Evolutionary conservation across 73 alveolate species (phyloP).

Genomic region (Blepharisma japonicum): DNA sequence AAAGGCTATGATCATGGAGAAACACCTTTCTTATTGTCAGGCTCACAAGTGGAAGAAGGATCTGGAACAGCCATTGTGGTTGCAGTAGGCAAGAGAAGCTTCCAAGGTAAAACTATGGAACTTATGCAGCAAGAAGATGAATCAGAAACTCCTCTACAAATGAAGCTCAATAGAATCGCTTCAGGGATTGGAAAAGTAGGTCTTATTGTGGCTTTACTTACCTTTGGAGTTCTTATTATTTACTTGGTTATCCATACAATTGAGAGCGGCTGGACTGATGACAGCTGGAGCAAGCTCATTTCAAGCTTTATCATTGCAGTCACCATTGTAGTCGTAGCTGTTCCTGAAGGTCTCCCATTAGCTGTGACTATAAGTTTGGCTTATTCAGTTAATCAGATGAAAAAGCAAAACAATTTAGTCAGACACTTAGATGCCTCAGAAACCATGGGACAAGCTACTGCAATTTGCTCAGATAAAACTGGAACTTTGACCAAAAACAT

Average conservation of each 20-base stretch:
- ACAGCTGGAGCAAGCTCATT: constrained; percentile 64
- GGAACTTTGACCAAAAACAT: constrained; percentile 94
- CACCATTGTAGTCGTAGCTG: constrained; percentile 91
- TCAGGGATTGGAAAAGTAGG: constrained; percentile 89
- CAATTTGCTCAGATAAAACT: constrained; percentile 92
- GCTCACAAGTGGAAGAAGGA: constrained; percentile 85
- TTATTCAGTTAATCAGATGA: constrained; percentile 89
- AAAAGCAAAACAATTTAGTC: constrained; percentile 89
- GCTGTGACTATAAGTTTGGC: constrained; percentile 95
- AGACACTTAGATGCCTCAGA: constrained; percentile 90
- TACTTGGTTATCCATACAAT: constrained; percentile 50
- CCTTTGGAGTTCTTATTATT: constrained; percentile 74
- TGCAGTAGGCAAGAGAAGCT: constrained; percentile 90
- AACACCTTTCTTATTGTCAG: constrained; percentile 83
- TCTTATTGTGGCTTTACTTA: constrained; percentile 67
- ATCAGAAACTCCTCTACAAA: constrained; percentile 83
- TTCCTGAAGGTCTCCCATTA: constrained; percentile 96
- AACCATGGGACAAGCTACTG: constrained; percentile 95
- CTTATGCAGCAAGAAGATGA: constrained; percentile 72
- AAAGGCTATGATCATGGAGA: constrained; percentile 67
- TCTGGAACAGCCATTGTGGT: constrained; percentile 75
- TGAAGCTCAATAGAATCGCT: constrained; percentile 84
- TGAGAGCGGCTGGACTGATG: constrained; percentile 51
- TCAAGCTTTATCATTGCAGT: constrained; percentile 85
- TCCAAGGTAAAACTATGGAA: constrained; percentile 72